Evolutionary conservation across 257 asterid genomes (phyloP), one percentile per base, ranked within the genome.

Genomic region (Solanum medicagineum): DNA sequence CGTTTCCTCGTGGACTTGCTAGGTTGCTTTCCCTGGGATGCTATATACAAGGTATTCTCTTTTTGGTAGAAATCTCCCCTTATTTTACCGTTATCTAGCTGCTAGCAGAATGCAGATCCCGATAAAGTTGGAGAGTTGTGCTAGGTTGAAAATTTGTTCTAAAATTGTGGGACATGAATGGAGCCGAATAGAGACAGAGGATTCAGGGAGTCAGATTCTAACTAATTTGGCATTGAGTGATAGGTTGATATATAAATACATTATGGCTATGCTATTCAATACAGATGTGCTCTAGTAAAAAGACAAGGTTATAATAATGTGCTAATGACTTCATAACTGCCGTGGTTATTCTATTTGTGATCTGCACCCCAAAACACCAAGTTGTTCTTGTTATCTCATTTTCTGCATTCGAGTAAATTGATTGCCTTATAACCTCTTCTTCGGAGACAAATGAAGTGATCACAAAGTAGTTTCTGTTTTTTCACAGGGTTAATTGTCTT

Each of bases 21-120:
- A 0, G 97, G 97, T 44, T 94, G 98, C 89, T 85, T 93, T 22
- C 98, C 98, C 7, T 94, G 96, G 98, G 98, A 94, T 91, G 86
- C 86, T 87, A 93, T 94, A 81, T 92, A 89, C 91, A 89, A 88
- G 93, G 98, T 92, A 81, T 22, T 6, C n/a, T 68, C 73, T 32
- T 6, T 80, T 24, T 80, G 1, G 45, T 40, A 4, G 40, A 69
- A 17, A 9, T 19, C 19, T 19, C 53, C 29, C 29, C 54, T 19
- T 40, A 10, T 70, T 19, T 70, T 7, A 70, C 45, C 1, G 5
- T 45, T 70, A 11, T 11, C 19, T 36, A 36, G 77, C 77, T 69
- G 24, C 44, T 69, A 8, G 49, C 12, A 4, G 42, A 36, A 36
- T 36, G 42, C 6, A 36, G 24, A 40, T 40, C 11, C 77, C 24